Base-by-base conservation (phyloP, 106 monocot genomes). In the Dendrobium catenatum region DNA sequence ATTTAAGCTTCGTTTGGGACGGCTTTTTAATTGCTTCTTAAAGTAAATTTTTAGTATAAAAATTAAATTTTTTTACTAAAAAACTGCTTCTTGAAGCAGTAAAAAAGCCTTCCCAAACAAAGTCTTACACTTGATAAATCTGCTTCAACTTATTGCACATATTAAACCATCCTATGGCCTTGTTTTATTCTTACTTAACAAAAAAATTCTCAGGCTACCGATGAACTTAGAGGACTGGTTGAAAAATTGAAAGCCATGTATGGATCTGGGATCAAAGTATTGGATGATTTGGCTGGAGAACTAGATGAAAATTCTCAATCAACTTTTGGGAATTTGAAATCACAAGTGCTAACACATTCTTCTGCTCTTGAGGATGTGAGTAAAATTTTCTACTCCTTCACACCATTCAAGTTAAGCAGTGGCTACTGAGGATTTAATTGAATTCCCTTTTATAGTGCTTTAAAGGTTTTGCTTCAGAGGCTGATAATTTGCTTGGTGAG, bases 401-500 rank as follows among this genome's bases (percentile, higher is more conserved):
- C 70, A 31, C 33, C 17, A 42, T 68, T 42, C 66, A 11, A 37
- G 0, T 11, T 49, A 11, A n/a, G 11, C n/a, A 48, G 42, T 49
- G 26, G 31, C 43, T 74, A 24, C 76, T 13, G 27, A 40, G 74
- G 49, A 59, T 73, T 77, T 41, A 24, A 78, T 82, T 22, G 22
- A 24, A 80, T 82, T 77, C 37, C 19, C 4, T 20, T 82, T 72
- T 9, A 40, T 66, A 99, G 98, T 93, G 93, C 81, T 91, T 99
- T 73, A 88, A 86, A 78, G 88, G 81, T 61, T 87, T 95, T 83
- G 88, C 95, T 82, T 83, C 80, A 27, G 93, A 93, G 85, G 98
- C 95, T 43, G 87, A 99, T 87, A 84, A 91, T 17, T 85, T 99
- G 84, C 88, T 99, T 82, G 91, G 83, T 82, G 91, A 93, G 78